Evolutionary conservation across 306 rosid genomes (phyloP), one percentile per base, ranked within the genome.

Genomic region (Erythrophleum fordii): DNA sequence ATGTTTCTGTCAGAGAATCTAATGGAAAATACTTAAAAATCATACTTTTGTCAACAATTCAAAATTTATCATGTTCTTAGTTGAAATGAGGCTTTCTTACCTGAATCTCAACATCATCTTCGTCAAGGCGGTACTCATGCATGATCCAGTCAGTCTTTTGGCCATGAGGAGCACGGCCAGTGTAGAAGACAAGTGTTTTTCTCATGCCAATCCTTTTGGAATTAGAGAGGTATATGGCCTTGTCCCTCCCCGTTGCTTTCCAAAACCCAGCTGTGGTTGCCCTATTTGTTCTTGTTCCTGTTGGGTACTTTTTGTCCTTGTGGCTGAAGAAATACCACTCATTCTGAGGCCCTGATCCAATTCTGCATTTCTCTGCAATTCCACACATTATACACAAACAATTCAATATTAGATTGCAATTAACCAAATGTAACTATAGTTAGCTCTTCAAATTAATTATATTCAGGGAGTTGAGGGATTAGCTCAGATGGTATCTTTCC

Each of bases 291-390:
- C 99, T 73, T 5, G 99, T 95, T 52, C 99, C 99, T 11, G 99
- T 95, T 49, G 99, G 99, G 53, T 95, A 95, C 29, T 95, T 95
- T 89, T 93, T 95, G 77, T 95, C 99, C 73, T 95, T 95, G 83
- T 95, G 99, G 84, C 99, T 95, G 81, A 95, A 95, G 89, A 95
- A 95, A 72, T 95, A 95, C 98, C 98, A 95, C 73, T 95, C 99
- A 53, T 90, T 95, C 69, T 95, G 98, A 48, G 97, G 96, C 58
- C 98, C 99, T 22, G 94, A 91, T 28, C 99, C 99, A 44, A 95
- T 90, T 80, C 91, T 90, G 71, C 99, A 95, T 76, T 88, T 95
- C 60, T 95, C 99, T 95, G 90, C 56, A 74, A 5, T 37, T 37
- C 34, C 41, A 37, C 41, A 37, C 2, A 22, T 52, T 52, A 0